Evolutionary conservation across 1,139 yeast genomes (phyloP).

Genomic region (Pichia sp.): DNA sequence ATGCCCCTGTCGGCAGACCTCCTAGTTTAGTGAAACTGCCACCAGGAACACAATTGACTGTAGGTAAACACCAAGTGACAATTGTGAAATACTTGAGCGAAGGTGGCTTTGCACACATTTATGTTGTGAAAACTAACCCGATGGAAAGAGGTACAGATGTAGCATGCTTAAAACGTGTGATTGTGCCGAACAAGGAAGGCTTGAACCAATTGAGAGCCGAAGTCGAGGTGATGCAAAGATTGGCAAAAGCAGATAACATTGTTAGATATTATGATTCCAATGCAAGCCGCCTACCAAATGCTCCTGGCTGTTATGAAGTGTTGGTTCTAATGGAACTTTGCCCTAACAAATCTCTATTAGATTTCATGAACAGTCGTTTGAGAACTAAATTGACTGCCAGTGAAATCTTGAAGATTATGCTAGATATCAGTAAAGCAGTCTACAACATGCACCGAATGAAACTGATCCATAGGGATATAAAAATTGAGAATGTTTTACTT

Average conservation of each 20-base stretch:
- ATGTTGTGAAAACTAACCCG: conserved; percentile 57
- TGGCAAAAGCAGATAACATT: conserved; percentile 51
- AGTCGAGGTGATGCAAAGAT: conserved; percentile 74
- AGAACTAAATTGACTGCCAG: conserved; percentile 57
- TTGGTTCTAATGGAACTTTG: conserved; percentile 75
- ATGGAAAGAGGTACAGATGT: conserved; percentile 30
- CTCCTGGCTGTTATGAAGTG: conserved; percentile 58
- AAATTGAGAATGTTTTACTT: conserved; percentile 89
- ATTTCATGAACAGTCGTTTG: conserved; percentile 67
- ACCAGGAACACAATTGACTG: conserved; percentile 25
- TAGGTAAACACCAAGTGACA: conserved; percentile 26
- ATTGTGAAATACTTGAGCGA: conserved; percentile 27
- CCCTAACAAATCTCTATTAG: conserved; percentile 65
- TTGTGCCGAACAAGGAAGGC: conserved; percentile 67
- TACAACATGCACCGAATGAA: conserved; percentile 66
- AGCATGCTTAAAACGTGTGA: conserved; percentile 66
- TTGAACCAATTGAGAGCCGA: conserved; percentile 63
- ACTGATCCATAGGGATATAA: conserved; percentile 72
- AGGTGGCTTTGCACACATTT: conserved; percentile 77
- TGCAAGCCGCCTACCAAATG: conserved; percentile 52
- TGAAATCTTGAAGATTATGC: conserved; percentile 63
- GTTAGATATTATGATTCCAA: conserved; percentile 74
- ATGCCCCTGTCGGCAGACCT: conserved; percentile 4
- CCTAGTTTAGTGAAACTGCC: conserved; percentile 20
- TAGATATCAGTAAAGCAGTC: conserved; percentile 61